phyloP scores from a whole-genome alignment of 306 rosid genomes.

The Citrullus amarus region DNA sequence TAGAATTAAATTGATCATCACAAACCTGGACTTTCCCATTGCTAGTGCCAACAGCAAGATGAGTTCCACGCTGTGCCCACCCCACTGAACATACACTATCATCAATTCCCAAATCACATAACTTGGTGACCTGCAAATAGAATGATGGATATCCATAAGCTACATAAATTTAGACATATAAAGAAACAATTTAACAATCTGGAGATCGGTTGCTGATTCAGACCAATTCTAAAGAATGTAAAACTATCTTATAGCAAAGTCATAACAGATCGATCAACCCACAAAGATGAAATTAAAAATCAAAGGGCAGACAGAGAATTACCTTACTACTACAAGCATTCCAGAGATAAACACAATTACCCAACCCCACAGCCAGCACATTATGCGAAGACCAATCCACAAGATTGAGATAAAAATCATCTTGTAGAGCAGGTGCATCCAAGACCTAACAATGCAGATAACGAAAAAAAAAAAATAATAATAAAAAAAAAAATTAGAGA shows the following conservation, averaged over 20 bases:
- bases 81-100: constrained; percentile 95
- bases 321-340: constrained; percentile 99
- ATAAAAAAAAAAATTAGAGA: not conserved
- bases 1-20: not conserved
- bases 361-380: constrained; percentile 89
- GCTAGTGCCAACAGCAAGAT: constrained; percentile 94
- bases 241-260: not conserved
- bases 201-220: not conserved
- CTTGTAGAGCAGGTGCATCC: constrained; percentile 98
- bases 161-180: not conserved
- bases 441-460: constrained; percentile 39
- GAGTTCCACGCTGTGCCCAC: constrained; percentile 97
- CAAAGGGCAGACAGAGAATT: constrained; percentile 7
- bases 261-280: constrained; percentile 1
- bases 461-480: not conserved
- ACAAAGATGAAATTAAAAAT: not conserved
- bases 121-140: constrained; percentile 69
- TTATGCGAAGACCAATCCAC: constrained; percentile 98
- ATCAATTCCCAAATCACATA: constrained; percentile 87
- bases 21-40: constrained; percentile 91
- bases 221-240: not conserved
- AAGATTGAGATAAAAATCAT: constrained; percentile 88
- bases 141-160: not conserved
- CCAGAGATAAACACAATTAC: constrained; percentile 96
- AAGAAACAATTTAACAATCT: not conserved